Percentiles rank a stretch among this genome's conserved stretches.
Conservation (phyloP, 495 filamentous ascomycete genomes). For the Aspergillus kassunensis region DNA sequence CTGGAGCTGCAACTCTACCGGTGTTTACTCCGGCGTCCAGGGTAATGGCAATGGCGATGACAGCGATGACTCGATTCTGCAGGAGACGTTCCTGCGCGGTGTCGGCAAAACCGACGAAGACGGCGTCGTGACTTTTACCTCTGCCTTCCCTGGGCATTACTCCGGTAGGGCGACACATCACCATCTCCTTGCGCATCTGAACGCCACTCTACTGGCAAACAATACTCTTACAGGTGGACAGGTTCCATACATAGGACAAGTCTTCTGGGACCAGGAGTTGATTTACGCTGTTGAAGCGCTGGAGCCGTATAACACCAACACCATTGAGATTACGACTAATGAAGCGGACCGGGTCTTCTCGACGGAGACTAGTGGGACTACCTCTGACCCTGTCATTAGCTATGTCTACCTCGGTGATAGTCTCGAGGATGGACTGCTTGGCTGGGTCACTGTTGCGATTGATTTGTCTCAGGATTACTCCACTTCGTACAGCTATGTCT, state of each 20-base stretch:
- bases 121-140: slow-evolving; percentile 47
- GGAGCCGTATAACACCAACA: slow-evolving; percentile 55
- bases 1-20: slow-evolving; percentile 55
- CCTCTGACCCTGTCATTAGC: slow-evolving; percentile 54
- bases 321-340: slow-evolving; percentile 46
- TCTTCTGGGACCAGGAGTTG: slow-evolving; percentile 59
- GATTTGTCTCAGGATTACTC: neutral
- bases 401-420: slow-evolving; percentile 50
- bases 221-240: slow-evolving; percentile 31
- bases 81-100: slow-evolving; percentile 50
- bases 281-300: slow-evolving; percentile 41
- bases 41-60: slow-evolving; percentile 49
- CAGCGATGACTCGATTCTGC: slow-evolving; percentile 29
- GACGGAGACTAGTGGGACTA: slow-evolving; percentile 37
- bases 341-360: slow-evolving; percentile 45
- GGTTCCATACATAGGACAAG: slow-evolving; percentile 52
- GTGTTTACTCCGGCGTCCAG: slow-evolving; percentile 55
- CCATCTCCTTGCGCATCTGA: slow-evolving; percentile 34
- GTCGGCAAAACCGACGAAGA: slow-evolving; percentile 46
- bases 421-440: slow-evolving; percentile 38
- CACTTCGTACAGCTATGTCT: slow-evolving; percentile 1
- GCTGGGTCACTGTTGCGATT: slow-evolving; percentile 7
- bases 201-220: slow-evolving; percentile 27
- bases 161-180: slow-evolving; percentile 35
- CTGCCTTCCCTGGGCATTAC: slow-evolving; percentile 56